phyloP scores from a whole-genome alignment of 495 filamentous ascomycete genomes.

The Aspergillus ostianus region DNA sequence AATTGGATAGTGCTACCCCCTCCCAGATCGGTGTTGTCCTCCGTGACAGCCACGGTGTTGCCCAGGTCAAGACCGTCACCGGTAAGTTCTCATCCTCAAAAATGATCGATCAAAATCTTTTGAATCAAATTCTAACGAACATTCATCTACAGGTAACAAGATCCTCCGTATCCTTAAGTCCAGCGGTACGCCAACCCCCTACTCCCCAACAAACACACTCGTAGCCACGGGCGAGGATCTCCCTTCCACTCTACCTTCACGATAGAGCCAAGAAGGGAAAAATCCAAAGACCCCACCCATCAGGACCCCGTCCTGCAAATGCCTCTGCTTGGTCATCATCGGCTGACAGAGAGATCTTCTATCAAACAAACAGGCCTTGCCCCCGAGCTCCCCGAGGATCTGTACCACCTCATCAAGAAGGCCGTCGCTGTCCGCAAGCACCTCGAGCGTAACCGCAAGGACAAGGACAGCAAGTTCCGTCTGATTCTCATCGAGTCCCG shows the following conservation, averaged over 20 bases:
- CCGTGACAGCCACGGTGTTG: constrained; percentile 94
- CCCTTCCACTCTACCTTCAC: neutral
- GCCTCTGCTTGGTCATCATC: constrained; percentile 90
- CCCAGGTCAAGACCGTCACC: constrained; percentile 94
- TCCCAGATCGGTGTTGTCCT: constrained; percentile 98
- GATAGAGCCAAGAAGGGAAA: neutral
- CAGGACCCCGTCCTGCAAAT: constrained; percentile 26
- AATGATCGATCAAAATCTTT: neutral
- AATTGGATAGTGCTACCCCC: constrained; percentile 66
- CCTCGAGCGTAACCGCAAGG: constrained; percentile 99
- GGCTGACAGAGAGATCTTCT: constrained; percentile 91
- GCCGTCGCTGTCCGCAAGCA: constrained; percentile 99
- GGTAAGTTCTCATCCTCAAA: constrained; percentile 55
- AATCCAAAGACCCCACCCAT: neutral
- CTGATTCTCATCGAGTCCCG: constrained; percentile 99
- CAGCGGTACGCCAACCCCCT: constrained; percentile 63
- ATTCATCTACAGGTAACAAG: constrained; percentile 76
- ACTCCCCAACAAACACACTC: constrained; percentile 14
- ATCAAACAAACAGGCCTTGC: constrained; percentile 73
- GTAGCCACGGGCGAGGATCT: constrained; percentile 1
- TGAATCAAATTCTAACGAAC: neutral
- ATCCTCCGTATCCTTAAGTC: constrained; percentile 98
- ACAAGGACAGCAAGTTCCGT: constrained; percentile 99
- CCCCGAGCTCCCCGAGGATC: constrained; percentile 95
- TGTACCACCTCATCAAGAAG: constrained; percentile 99